phyloP scores from a whole-genome alignment of 768 basidiomycete species.

The Auricularia sp. region DNA sequence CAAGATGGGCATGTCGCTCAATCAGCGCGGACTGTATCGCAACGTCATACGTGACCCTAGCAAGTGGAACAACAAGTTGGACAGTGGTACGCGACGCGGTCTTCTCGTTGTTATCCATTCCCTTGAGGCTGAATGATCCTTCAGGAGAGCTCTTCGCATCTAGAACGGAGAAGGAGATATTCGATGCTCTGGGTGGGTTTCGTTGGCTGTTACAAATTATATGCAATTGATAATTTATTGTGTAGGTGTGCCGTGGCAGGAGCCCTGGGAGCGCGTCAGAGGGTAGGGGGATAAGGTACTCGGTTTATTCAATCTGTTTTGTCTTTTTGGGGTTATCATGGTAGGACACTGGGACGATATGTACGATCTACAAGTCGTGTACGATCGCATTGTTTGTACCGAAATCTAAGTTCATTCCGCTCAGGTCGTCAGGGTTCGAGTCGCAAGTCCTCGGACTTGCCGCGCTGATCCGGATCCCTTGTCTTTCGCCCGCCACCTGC shows the following conservation, averaged over 20 bases:
- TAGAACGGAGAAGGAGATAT: slow-evolving; percentile 81
- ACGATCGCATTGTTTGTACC: background rate
- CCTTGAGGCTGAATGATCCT: background rate
- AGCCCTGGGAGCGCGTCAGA: slow-evolving; percentile 64
- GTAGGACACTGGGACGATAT: no score
- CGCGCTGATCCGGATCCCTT: background rate
- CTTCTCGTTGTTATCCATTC: background rate
- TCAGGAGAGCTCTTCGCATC: slow-evolving; percentile 64
- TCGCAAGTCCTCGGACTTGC: background rate
- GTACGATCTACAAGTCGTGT: background rate
- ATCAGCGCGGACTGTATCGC: slow-evolving; percentile 72
- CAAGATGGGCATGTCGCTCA: slow-evolving; percentile 71
- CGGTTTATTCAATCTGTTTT: background rate
- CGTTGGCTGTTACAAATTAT: no score
- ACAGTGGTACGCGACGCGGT: slow-evolving; percentile 35
- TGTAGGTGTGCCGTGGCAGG: slow-evolving; percentile 66
- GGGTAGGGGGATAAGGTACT: slow-evolving; percentile 7
- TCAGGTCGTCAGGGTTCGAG: background rate
- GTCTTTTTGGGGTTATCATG: no score
- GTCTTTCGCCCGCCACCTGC: background rate
- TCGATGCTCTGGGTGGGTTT: slow-evolving; percentile 48
- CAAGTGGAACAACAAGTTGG: slow-evolving; percentile 49
- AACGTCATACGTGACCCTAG: slow-evolving; percentile 63
- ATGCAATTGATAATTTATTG: background rate
- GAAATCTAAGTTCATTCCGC: background rate